phyloP scores from a whole-genome alignment of 129 eudicot genomes.

The Logfia minima region DNA sequence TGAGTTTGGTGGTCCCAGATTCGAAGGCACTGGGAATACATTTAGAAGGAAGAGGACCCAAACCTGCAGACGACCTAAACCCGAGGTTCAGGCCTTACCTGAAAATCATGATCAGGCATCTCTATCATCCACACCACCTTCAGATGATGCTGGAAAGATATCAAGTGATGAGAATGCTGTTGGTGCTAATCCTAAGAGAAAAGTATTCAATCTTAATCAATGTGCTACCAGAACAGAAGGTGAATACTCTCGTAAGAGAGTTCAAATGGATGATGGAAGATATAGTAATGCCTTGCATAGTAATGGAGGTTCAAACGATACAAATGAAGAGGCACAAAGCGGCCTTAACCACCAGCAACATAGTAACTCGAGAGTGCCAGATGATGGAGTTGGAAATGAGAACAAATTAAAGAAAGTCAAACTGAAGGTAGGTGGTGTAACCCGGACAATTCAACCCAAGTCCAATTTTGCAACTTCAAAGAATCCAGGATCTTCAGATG shows the following conservation, averaged over 20 bases:
- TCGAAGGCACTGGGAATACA: slow-evolving; percentile 50
- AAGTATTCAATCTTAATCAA: slow-evolving; percentile 81
- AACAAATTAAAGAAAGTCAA: slow-evolving; percentile 68
- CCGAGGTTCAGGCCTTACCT: slow-evolving; percentile 47
- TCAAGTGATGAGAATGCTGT: slow-evolving; percentile 68
- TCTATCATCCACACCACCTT: slow-evolving; percentile 48
- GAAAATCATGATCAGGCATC: slow-evolving; percentile 48
- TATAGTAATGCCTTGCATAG: slow-evolving; percentile 25
- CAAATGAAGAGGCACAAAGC: slow-evolving; percentile 32
- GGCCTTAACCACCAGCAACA: slow-evolving; percentile 26
- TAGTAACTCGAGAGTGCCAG: slow-evolving; percentile 5
- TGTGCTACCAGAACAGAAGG: slow-evolving; percentile 52
- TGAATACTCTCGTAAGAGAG: slow-evolving; percentile 40
- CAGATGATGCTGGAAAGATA: slow-evolving; percentile 66
- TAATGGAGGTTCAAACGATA: slow-evolving; percentile 46
- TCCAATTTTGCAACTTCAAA: slow-evolving; percentile 45
- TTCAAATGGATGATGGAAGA: slow-evolving; percentile 44
- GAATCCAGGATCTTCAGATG: slow-evolving; percentile 44
- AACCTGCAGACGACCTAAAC: slow-evolving; percentile 74
- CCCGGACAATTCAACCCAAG: slow-evolving; percentile 77
- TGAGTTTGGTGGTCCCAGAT: slow-evolving; percentile 39
- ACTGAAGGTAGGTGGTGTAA: slow-evolving; percentile 88
- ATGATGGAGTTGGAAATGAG: slow-evolving; percentile 54
- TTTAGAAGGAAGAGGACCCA: slow-evolving; percentile 70
- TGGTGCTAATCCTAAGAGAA: slow-evolving; percentile 63